Evolutionary conservation across 1,284 basidiomycete genomes (phyloP), one percentile per base, ranked within the genome.

Genomic region (Chalciporus sp.): DNA sequence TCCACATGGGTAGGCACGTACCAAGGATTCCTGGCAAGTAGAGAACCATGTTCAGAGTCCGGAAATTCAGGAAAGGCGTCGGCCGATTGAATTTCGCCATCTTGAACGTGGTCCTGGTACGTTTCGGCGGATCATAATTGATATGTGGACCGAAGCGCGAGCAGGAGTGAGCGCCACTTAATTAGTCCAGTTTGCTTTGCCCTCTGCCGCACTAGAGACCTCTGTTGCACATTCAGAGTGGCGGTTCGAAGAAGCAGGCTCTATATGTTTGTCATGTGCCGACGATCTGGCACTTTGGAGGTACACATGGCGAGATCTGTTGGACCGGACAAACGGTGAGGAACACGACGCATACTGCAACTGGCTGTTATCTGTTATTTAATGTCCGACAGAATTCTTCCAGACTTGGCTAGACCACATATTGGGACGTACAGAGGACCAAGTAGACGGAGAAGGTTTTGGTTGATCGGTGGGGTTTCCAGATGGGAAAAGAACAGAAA

Each of bases 1-100:
- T 26, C 48, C 65, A 69, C 67, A 70, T 68, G 64, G 65, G 39
- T 4, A 55, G 57, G 54, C 58, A 63, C 55, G 57, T 40, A 57
- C 47, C 57, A 49, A 59, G 56, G 53, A 49, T 43, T 50, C 52
- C 43, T 37, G 51, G 51, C 52, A 27, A 49, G 51, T 16, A 39
- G 31, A 26, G 31, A 23, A 51, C 47, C 51, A 49, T 29, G 51
- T 20, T 43, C 49, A 47, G 58, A 23, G 41, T 14, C 52, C 49
- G 43, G 51, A 17, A 12, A 43, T 50, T 53, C 58, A 56, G 59
- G 47, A 47, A 42, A 60, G 48, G 19, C 11, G 42, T 48, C 50
- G 50, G 53, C 45, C 53, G 53, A 45, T 35, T 27, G 53, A 57
- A 33, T 55, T 53, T 42, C 60, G 51, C 50, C 28, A 63, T 58